Base-by-base conservation (phyloP, 2,329 filamentous ascomycete genomes). In the Graphilbum fragrans region DNA sequence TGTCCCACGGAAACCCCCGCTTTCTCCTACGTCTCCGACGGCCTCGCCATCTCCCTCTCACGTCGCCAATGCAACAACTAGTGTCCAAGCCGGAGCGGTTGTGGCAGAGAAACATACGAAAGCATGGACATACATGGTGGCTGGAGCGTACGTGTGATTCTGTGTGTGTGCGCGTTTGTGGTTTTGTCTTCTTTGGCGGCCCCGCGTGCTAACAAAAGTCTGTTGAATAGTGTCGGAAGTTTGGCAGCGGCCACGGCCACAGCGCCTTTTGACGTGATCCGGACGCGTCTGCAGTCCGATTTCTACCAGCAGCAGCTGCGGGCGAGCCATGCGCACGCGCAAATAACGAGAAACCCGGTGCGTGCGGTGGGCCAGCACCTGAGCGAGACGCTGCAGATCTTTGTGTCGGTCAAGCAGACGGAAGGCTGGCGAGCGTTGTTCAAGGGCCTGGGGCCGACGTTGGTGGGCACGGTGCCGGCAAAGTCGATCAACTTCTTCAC, bases 161-260 rank as follows among this genome's bases (percentile, higher is more conserved):
- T n/a, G n/a, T n/a, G n/a, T n/a, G n/a, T n/a, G n/a, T n/a, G n/a
- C n/a, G 25, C 12, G 25, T 16, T 12, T 40, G 23, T 20, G 10
- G n/a, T 21, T 19, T 22, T 19, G 14, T 18, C 21, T 22, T 44
- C 35, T 43, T 37, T 44, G 16, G n/a, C 38, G 5, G 16, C 22
- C 16, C 20, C 18, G 22, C 2, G 8, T 14, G 29, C 5, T 16
- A n/a, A 29, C 25, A 29, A 34, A 19, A 17, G 6, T 34, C 8
- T 16, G 16, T 32, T 16, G 16, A 32, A 27, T 50, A 94, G 88
- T 34, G 64, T 86, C 40, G 88, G 88, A 52, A 88, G 88, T 51
- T 93, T 94, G 80, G 87, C 86, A 17, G 82, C 90, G 11, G 85
- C 90, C 20, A 80, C 84, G n/a, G 64, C 95, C n/a, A 95, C 90